These are phyloP conservation scores for Colletotrichum truncatum DNA, from an alignment of 2,329 filamentous ascomycete genomes.

Conservation along the genomic window DNA sequence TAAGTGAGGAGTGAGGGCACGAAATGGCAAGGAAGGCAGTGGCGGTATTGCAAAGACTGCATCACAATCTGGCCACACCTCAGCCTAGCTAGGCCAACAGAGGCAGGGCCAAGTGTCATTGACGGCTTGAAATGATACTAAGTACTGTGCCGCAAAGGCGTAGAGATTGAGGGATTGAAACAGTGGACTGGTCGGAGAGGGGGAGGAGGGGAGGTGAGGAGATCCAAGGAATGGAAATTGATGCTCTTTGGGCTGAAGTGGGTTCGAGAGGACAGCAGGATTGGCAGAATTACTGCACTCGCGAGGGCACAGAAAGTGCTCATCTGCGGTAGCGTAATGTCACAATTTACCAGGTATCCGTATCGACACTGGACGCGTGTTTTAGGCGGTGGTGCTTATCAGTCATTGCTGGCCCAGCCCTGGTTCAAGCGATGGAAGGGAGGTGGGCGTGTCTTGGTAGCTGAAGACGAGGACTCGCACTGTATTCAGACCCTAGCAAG, in stretches of 20 bases:
- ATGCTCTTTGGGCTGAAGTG: conserved; percentile 27
- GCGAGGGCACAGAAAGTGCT: neutral
- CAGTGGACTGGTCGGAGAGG: conserved; percentile 4
- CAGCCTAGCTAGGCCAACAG: neutral
- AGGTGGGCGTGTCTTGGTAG: neutral
- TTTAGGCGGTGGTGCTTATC: conserved; percentile 12
- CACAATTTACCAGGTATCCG: conserved; percentile 3
- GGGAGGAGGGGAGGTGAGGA: conserved; percentile 20
- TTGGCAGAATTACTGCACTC: conserved; percentile 18
- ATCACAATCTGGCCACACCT: conserved; percentile 2
- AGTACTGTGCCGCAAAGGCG: neutral
- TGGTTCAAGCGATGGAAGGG: neutral
- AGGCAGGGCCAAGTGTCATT: neutral
- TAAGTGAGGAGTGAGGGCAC: neutral
- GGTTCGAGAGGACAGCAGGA: neutral
- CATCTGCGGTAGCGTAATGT: conserved; percentile 21
- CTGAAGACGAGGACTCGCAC: neutral
- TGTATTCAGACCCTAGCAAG: conserved; percentile 18
- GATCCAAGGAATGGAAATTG: conserved; percentile 16
- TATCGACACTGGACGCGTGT: conserved; percentile 3
- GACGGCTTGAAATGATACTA: neutral
- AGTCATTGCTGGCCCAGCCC: neutral
- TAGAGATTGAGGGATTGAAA: neutral
- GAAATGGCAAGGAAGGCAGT: conserved; percentile 13
- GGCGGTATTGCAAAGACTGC: conserved; percentile 12